Conservation (phyloP, 768 basidiomycete species). For the Galerina sulciceps region DNA sequence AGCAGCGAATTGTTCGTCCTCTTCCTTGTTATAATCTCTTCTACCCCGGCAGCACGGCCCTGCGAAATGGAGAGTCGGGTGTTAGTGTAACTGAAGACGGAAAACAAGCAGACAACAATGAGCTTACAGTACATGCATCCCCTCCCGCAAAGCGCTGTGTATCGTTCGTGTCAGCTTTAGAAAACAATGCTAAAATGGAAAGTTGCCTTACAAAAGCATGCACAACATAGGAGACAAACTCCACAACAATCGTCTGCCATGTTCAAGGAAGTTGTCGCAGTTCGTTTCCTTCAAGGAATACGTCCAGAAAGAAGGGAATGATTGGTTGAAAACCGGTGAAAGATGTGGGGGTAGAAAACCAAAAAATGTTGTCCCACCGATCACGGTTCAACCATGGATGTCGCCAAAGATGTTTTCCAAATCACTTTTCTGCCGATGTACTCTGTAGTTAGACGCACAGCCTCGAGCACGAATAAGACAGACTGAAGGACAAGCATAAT, state of each 20-base stretch:
- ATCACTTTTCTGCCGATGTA: not conserved
- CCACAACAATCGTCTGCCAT: slow-evolving; percentile 33
- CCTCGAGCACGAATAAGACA: not conserved
- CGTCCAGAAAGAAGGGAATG: not conserved
- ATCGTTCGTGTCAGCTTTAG: not conserved
- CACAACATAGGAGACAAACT: slow-evolving; percentile 22
- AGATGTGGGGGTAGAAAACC: not conserved
- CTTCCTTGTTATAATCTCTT: not conserved
- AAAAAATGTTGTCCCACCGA: not conserved
- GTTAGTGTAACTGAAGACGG: too few species aligned
- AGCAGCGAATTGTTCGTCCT: slow-evolving; percentile 7
- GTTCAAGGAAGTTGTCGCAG: not conserved
- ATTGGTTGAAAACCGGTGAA: not conserved
- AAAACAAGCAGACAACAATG: not conserved
- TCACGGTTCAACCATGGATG: not conserved
- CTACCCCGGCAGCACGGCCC: slow-evolving; percentile 2
- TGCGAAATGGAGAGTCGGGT: not conserved
- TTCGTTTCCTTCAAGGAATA: not conserved
- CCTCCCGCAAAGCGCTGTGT: slow-evolving; percentile 15
- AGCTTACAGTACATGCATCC: slow-evolving; percentile 15
- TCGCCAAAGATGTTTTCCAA: not conserved
- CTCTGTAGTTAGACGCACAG: not conserved
- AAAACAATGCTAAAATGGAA: not conserved
- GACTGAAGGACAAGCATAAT: not conserved
- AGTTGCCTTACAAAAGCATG: slow-evolving; percentile 22